Conservation (phyloP, 106 monocot genomes). For the Cymbidium sinense region DNA sequence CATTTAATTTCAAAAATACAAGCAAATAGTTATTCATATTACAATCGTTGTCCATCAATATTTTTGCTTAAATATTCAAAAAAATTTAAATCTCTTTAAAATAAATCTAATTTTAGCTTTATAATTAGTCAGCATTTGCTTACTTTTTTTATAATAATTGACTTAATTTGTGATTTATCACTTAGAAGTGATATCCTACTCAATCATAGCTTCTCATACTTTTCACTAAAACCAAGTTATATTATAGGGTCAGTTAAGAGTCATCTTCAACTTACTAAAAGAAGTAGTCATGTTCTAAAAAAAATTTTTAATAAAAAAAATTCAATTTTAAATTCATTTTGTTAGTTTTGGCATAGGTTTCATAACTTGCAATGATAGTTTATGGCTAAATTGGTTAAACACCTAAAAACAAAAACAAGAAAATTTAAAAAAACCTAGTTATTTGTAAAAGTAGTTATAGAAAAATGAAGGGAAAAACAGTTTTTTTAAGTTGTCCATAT, state of each 20-base stretch:
- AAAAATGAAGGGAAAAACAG: too few species aligned
- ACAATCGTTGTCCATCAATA: too few species aligned
- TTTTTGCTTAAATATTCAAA: too few species aligned
- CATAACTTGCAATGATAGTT: neutral
- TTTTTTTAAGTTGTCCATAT: too few species aligned
- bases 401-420: neutral
- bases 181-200: neutral
- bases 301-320: too few species aligned
- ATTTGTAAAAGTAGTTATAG: too few species aligned
- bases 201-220: neutral
- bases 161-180: neutral
- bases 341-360: neutral
- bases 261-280: neutral
- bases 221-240: neutral
- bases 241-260: neutral
- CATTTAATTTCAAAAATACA: too few species aligned
- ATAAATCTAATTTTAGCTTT: too few species aligned
- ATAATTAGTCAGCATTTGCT: neutral
- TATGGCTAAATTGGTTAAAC: neutral
- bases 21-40: too few species aligned
- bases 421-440: neutral
- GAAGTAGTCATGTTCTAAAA: too few species aligned
- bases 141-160: too few species aligned
- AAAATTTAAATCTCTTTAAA: too few species aligned
- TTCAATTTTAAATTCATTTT: slow-evolving; percentile 1